phyloP scores from a whole-genome alignment of 129 eudicot genomes.

The Apium graveolens region DNA sequence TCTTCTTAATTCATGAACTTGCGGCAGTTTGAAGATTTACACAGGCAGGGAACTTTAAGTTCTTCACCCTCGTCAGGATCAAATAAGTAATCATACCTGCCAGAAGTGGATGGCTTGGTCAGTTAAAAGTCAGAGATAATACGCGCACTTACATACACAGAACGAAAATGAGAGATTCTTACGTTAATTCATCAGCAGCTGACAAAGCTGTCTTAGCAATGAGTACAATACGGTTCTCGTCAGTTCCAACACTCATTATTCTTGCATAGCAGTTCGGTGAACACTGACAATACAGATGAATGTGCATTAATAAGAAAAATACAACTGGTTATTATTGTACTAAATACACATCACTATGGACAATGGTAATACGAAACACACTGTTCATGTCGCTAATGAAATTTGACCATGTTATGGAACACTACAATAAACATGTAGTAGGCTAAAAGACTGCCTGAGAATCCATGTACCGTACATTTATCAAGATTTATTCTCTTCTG shows the following conservation, averaged over 20 bases:
- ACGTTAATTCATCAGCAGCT: constrained; percentile 94
- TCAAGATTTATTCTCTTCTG: background rate
- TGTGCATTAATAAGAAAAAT: background rate
- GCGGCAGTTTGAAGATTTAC: constrained; percentile 78
- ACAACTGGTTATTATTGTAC: background rate
- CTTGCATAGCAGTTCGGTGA: constrained; percentile 97
- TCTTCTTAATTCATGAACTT: constrained; percentile 79
- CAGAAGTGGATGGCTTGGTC: background rate
- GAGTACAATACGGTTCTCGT: constrained; percentile 92
- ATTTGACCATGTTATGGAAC: background rate
- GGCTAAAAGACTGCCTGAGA: background rate
- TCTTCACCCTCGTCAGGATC: constrained; percentile 95
- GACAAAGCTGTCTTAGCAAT: constrained; percentile 75
- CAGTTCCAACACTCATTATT: constrained; percentile 96
- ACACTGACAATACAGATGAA: constrained; percentile 36
- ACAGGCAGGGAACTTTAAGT: constrained; percentile 80
- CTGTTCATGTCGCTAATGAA: background rate
- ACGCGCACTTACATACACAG: background rate
- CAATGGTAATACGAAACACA: background rate
- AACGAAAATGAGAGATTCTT: constrained; percentile 12
- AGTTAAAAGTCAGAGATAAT: background rate
- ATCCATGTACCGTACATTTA: background rate
- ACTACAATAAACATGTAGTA: background rate
- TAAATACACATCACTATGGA: background rate
- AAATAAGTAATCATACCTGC: constrained; percentile 94